A percentile compares a stretch with the other conserved stretches of the same genome.
Conservation (phyloP, 805 yeast genomes). For the Nakazawaea populi region DNA sequence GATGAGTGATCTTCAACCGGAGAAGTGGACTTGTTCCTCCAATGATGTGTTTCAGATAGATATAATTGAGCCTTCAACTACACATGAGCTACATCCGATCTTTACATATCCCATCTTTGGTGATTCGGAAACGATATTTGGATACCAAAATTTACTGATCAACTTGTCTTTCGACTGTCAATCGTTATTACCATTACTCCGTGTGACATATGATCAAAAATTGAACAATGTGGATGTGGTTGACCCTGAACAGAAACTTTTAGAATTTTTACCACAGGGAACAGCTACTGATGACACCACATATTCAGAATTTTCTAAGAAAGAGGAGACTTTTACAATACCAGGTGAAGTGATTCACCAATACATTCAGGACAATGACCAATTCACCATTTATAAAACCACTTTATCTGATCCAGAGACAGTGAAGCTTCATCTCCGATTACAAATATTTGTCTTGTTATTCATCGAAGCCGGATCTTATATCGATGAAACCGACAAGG, state of each 20-base stretch:
- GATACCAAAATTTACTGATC: slow-evolving; percentile 66
- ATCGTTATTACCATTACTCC: slow-evolving; percentile 69
- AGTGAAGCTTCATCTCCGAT: slow-evolving; percentile 52
- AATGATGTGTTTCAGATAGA: slow-evolving; percentile 61
- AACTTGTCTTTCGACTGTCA: slow-evolving; percentile 67
- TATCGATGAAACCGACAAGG: slow-evolving; percentile 67
- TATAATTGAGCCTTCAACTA: slow-evolving; percentile 51
- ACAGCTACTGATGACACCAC: slow-evolving; percentile 49
- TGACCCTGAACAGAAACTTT: slow-evolving; percentile 51
- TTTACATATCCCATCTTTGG: slow-evolving; percentile 95
- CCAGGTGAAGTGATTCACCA: slow-evolving; percentile 26
- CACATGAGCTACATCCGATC: slow-evolving; percentile 62
- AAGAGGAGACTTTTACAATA: neutral
- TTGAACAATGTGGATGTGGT: slow-evolving; percentile 42
- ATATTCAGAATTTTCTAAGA: too few relatives aligned
- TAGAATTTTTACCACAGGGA: slow-evolving; percentile 52
- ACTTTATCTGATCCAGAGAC: slow-evolving; percentile 35
- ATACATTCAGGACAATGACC: slow-evolving; percentile 28
- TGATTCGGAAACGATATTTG: slow-evolving; percentile 82
- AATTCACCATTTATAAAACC: slow-evolving; percentile 49
- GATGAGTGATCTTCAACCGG: slow-evolving; percentile 33
- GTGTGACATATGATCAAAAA: slow-evolving; percentile 49
- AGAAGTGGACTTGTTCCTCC: slow-evolving; percentile 69
- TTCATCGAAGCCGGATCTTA: slow-evolving; percentile 93
- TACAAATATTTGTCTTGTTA: slow-evolving; percentile 74